Conservation (phyloP, 2,329 filamentous ascomycete genomes). For the Fusarium pseudoanthophilum region DNA sequence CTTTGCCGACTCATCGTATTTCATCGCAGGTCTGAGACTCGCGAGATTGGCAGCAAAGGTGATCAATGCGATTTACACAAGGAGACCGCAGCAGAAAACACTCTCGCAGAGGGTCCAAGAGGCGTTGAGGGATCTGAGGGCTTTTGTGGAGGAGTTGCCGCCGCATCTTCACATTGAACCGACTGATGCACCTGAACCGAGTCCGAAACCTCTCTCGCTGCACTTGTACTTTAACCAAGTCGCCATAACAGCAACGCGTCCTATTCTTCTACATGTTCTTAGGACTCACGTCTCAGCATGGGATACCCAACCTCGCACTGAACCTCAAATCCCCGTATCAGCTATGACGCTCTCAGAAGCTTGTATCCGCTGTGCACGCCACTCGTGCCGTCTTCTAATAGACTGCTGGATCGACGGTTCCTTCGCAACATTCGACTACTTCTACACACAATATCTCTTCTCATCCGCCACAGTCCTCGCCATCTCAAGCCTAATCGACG, state of each 20-base stretch:
- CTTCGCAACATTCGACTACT: constrained; percentile 59
- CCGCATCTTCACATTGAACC: constrained; percentile 47
- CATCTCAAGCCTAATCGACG: constrained; percentile 53
- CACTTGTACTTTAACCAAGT: constrained; percentile 51
- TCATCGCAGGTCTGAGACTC: constrained; percentile 52
- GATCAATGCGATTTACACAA: constrained; percentile 48
- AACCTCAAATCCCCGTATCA: constrained; percentile 44
- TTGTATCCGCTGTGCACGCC: constrained; percentile 57
- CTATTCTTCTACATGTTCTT: constrained; percentile 50
- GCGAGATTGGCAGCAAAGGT: constrained; percentile 48
- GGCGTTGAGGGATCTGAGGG: constrained; percentile 45
- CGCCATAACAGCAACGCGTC: constrained; percentile 49
- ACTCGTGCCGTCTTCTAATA: constrained; percentile 55
- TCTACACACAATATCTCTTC: constrained; percentile 59
- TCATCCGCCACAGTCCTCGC: constrained; percentile 57
- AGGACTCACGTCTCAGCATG: constrained; percentile 45
- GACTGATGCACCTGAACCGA: constrained; percentile 33
- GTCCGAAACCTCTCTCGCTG: constrained; percentile 46
- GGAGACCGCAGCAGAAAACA: constrained; percentile 44
- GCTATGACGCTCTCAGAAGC: constrained; percentile 55
- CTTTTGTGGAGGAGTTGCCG: constrained; percentile 48
- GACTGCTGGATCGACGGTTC: constrained; percentile 59
- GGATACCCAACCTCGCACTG: constrained; percentile 31
- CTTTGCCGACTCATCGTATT: constrained; percentile 48
- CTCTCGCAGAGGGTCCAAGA: constrained; percentile 49